Evolutionary conservation across 495 filamentous ascomycete species (phyloP).

Genomic region (Podospora conica): DNA sequence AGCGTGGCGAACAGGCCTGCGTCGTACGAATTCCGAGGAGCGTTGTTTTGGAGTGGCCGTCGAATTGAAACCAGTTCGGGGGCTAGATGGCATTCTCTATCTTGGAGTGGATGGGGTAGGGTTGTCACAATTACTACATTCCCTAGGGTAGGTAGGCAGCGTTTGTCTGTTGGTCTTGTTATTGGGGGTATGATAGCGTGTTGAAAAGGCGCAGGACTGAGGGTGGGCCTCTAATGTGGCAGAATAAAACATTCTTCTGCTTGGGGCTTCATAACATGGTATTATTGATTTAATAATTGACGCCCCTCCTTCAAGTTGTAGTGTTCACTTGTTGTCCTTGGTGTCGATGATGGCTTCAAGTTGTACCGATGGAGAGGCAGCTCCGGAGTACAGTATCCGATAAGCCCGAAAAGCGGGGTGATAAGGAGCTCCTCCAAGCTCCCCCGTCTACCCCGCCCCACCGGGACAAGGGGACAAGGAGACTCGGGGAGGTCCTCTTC

Average conservation of each 20-base stretch:
- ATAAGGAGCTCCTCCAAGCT: constrained; percentile 1
- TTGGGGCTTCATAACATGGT: background rate
- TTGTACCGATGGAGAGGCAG: background rate
- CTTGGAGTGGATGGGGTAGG: background rate
- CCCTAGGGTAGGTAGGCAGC: background rate
- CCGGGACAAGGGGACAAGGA: background rate
- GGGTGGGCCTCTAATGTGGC: background rate
- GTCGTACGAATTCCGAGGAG: background rate
- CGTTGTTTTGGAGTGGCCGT: background rate
- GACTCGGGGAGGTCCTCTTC: background rate
- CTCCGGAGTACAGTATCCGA: background rate
- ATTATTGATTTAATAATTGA: background rate
- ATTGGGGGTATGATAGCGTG: background rate
- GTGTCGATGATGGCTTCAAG: background rate
- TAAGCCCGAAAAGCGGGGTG: constrained; percentile 12
- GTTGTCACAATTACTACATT: background rate
- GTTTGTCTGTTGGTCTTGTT: background rate
- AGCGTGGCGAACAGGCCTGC: background rate
- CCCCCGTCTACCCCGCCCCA: background rate
- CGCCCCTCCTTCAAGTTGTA: background rate
- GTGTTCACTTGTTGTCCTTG: background rate
- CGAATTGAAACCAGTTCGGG: background rate
- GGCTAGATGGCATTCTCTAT: background rate
- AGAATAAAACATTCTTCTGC: background rate
- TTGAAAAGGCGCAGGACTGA: background rate